Percentiles rank a stretch among this genome's conserved stretches.
Evolutionary conservation across 495 filamentous ascomycete species (phyloP).

Genomic region (Astrothelium macrocarpum): DNA sequence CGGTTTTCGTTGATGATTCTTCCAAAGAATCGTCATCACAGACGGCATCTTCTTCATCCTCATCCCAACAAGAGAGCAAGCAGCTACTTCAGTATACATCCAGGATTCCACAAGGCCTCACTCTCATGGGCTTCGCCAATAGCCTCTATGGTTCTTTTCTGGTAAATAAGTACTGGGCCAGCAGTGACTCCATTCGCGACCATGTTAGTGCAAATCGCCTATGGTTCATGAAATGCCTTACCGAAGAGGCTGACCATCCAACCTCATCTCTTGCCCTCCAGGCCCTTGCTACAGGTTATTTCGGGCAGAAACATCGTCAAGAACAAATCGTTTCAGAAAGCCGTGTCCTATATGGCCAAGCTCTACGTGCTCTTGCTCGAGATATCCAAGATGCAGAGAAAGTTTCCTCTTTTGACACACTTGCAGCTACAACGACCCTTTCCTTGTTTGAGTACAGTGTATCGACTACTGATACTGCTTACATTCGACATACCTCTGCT

Average conservation of each 20-base stretch:
- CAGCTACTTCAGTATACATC: no score
- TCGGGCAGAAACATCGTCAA: neutral
- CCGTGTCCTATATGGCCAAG: neutral
- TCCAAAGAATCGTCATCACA: neutral
- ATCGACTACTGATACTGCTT: neutral
- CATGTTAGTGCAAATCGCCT: neutral
- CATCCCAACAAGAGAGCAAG: no score
- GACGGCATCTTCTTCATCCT: neutral
- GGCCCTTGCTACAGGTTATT: neutral
- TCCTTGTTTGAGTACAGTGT: neutral
- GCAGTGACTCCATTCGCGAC: neutral
- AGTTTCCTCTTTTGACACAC: neutral
- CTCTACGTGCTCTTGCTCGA: neutral
- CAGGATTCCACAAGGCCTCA: neutral
- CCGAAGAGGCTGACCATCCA: neutral
- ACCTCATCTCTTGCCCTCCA: neutral
- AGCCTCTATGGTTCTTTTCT: neutral
- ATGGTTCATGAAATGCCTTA: neutral
- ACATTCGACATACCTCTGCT: conserved; percentile 1
- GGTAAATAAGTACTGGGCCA: neutral
- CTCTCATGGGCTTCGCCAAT: neutral
- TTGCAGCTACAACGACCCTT: neutral
- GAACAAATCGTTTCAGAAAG: neutral
- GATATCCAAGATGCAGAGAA: neutral
- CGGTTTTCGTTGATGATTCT: neutral